These are phyloP conservation scores for Cyamopsis tetragonoloba DNA, from an alignment of 306 rosid species.

Conservation along the genomic window DNA sequence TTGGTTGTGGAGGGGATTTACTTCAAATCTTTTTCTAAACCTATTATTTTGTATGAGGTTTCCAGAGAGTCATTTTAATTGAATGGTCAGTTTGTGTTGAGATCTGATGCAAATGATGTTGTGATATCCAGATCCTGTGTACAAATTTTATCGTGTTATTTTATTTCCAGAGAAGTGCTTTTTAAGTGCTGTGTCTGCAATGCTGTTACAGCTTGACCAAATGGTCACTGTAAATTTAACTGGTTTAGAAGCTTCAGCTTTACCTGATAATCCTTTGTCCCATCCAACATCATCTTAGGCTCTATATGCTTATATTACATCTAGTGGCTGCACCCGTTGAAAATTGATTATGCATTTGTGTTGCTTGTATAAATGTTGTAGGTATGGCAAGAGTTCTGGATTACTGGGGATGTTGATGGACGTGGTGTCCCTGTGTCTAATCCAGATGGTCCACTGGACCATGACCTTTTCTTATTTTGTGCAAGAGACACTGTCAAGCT, in stretches of 20 bases:
- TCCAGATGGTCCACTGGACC: conserved; percentile 87
- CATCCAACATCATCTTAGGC: background rate
- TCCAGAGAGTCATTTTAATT: conserved; percentile 5
- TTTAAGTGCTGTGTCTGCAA: conserved; percentile 13
- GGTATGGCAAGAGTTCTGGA: conserved; percentile 99
- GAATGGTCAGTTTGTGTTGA: conserved; percentile 9
- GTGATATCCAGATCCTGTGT: background rate
- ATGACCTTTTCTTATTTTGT: conserved; percentile 87
- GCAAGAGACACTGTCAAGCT: conserved; percentile 94
- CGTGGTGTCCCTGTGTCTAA: conserved; percentile 81
- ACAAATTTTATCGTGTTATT: background rate
- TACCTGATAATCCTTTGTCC: conserved; percentile 6
- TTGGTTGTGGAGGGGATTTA: background rate
- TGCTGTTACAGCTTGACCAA: background rate
- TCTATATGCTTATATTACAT: background rate
- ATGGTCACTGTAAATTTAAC: background rate
- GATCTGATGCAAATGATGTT: background rate
- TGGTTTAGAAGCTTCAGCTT: conserved; percentile 15
- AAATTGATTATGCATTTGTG: conserved; percentile 26
- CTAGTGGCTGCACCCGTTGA: background rate
- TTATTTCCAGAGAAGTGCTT: background rate
- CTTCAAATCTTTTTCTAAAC: background rate
- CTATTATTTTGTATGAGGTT: background rate
- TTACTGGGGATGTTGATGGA: conserved; percentile 93
- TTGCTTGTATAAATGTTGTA: conserved; percentile 32